phyloP scores from a whole-genome alignment of 2,329 filamentous ascomycete genomes.

The Penicillium italicum region DNA sequence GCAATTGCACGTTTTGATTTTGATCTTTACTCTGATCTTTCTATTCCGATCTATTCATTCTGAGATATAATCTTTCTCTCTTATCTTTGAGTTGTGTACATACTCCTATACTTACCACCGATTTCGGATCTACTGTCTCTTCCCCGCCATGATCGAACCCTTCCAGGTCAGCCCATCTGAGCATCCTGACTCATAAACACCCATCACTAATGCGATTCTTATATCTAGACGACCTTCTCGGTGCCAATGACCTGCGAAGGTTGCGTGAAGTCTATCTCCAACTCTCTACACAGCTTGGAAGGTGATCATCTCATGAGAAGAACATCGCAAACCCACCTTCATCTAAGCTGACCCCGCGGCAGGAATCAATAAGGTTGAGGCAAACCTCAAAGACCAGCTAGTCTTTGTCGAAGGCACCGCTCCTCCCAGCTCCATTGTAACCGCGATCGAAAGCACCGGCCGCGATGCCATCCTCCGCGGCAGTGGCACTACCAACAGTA shows the following conservation, averaged over 20 bases:
- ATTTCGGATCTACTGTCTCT: slow-evolving; percentile 10
- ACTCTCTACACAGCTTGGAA: slow-evolving; percentile 69
- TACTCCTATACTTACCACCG: not conserved
- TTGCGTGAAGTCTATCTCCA: slow-evolving; percentile 83
- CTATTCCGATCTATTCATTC: too few relatives aligned
- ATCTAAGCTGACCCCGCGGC: not conserved
- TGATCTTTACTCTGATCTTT: not conserved
- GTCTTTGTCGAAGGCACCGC: slow-evolving; percentile 83
- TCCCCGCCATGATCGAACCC: slow-evolving; percentile 42
- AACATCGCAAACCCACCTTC: not conserved
- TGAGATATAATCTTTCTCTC: not conserved
- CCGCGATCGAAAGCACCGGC: slow-evolving; percentile 83
- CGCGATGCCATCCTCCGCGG: slow-evolving; percentile 92
- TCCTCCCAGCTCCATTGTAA: slow-evolving; percentile 82
- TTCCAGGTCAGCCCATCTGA: slow-evolving; percentile 41
- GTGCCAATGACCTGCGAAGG: slow-evolving; percentile 88
- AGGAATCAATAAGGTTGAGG: slow-evolving; percentile 81
- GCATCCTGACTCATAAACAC: not conserved
- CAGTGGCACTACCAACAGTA: slow-evolving; percentile 78
- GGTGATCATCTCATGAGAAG: slow-evolving; percentile 42
- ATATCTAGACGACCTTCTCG: slow-evolving; percentile 79
- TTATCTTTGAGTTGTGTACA: not conserved
- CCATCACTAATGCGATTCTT: slow-evolving; percentile 15
- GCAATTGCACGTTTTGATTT: not conserved
- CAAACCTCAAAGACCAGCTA: slow-evolving; percentile 76